Conservation (phyloP, 2,329 filamentous ascomycete genomes). For the Coniella vitis region DNA sequence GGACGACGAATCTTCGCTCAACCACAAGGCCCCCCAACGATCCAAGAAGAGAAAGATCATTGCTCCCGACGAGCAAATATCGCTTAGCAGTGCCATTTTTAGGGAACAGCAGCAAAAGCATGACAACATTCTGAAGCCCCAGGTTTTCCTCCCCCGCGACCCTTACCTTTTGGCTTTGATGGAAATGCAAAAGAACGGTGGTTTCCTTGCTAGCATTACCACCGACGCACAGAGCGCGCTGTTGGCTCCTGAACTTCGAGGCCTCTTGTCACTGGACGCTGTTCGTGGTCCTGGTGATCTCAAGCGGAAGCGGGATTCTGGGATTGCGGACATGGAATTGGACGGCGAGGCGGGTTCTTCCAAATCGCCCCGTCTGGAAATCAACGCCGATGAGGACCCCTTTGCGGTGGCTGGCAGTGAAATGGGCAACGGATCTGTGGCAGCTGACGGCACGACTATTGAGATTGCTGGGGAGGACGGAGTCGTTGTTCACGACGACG, state of each 20-base stretch:
- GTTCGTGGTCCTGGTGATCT: slow-evolving; percentile 70
- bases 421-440: slow-evolving; percentile 46
- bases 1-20: slow-evolving; percentile 50
- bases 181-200: slow-evolving; percentile 85
- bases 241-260: slow-evolving; percentile 89
- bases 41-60: slow-evolving; percentile 73
- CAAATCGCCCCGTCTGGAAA: slow-evolving; percentile 63
- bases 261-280: slow-evolving; percentile 82
- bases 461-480: slow-evolving; percentile 57
- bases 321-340: slow-evolving; percentile 67
- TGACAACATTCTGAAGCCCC: slow-evolving; percentile 76
- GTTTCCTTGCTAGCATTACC: slow-evolving; percentile 82
- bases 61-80: slow-evolving; percentile 72
- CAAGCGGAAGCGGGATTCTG: slow-evolving; percentile 91
- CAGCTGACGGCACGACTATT: slow-evolving; percentile 54
- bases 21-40: slow-evolving; percentile 64
- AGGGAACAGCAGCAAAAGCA: slow-evolving; percentile 81
- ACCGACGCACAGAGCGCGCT: slow-evolving; percentile 68
- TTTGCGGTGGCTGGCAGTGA: slow-evolving; percentile 41
- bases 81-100: slow-evolving; percentile 70
- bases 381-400: slow-evolving; percentile 59
- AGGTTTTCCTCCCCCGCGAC: slow-evolving; percentile 79
- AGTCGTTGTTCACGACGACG: slow-evolving; percentile 37
- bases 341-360: slow-evolving; percentile 55
- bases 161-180: slow-evolving; percentile 80